Percentiles rank a stretch among this genome's conserved stretches.
Evolutionary conservation across 2,329 filamentous ascomycete species (phyloP).

Genomic region (Emergomyces africanus): DNA sequence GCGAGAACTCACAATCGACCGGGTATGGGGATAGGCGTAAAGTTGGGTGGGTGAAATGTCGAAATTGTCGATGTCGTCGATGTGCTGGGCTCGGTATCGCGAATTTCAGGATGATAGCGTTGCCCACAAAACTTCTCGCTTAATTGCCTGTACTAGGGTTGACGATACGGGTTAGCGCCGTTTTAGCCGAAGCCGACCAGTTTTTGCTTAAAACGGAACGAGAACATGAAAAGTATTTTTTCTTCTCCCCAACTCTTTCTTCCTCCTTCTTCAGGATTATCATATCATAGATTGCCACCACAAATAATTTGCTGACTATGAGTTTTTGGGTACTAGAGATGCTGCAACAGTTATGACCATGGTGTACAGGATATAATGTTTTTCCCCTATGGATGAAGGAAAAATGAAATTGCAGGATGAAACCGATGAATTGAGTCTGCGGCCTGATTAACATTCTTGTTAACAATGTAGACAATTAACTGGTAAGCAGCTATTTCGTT

Average conservation of each 20-base stretch:
- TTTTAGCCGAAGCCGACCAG: neutral
- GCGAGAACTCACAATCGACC: conserved; percentile 13
- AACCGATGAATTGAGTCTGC: neutral
- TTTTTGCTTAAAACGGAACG: conserved; percentile 2
- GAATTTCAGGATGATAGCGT: conserved; percentile 11
- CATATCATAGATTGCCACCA: neutral
- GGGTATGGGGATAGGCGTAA: conserved; percentile 6
- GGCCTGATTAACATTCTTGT: too few species aligned
- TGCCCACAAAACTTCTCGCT: conserved; percentile 14
- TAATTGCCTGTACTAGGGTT: conserved; percentile 10
- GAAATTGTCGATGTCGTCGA: conserved; percentile 13
- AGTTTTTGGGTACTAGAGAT: neutral
- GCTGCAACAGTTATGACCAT: neutral
- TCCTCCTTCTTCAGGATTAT: conserved; percentile 5
- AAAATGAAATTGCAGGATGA: neutral
- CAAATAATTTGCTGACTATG: neutral
- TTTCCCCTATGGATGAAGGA: neutral
- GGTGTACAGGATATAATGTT: neutral
- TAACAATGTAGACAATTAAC: conserved; percentile 12
- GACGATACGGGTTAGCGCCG: conserved; percentile 10
- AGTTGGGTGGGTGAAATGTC: conserved; percentile 10
- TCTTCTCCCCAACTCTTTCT: conserved; percentile 9
- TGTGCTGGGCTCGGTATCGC: conserved; percentile 10
- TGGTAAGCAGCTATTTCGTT: conserved; percentile 11
- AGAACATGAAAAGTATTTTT: neutral